Evolutionary conservation across 208 protist species (phyloP).

Genomic region (Leishmania braziliensis): DNA sequence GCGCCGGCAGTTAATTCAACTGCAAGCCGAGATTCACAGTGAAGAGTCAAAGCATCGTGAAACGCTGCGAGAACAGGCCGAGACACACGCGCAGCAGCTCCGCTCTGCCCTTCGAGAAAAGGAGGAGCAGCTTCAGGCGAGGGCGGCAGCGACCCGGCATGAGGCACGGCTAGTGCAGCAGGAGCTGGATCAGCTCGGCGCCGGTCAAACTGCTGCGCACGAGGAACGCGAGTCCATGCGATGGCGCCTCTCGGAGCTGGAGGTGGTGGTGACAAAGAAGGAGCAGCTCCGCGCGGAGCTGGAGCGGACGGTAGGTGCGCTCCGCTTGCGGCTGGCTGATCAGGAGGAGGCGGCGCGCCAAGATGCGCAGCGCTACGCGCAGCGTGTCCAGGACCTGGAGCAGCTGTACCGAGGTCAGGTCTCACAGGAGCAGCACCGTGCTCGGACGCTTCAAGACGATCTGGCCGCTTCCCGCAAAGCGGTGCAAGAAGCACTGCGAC

Average conservation of each 20-base stretch:
- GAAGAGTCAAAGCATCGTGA: slow-evolving; percentile 19
- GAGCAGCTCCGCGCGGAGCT: slow-evolving; percentile 29
- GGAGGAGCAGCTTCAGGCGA: slow-evolving; percentile 42
- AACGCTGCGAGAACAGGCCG: slow-evolving; percentile 17
- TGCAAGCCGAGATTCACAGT: slow-evolving; percentile 26
- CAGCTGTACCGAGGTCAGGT: slow-evolving; percentile 20
- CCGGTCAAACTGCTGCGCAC: slow-evolving; percentile 30
- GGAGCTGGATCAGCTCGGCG: slow-evolving; percentile 15
- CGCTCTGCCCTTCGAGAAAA: slow-evolving; percentile 29
- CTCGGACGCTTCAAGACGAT: slow-evolving; percentile 22
- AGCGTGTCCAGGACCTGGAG: slow-evolving; percentile 32
- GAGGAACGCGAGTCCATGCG: slow-evolving; percentile 29
- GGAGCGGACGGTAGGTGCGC: slow-evolving; percentile 16
- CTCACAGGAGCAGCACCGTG: slow-evolving; percentile 26
- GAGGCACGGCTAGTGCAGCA: slow-evolving; percentile 28
- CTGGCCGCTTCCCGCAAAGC: slow-evolving; percentile 15
- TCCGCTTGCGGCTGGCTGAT: slow-evolving; percentile 19
- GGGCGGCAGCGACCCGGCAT: slow-evolving; percentile 23
- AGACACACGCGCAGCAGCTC: slow-evolving; percentile 26
- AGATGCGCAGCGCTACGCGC: slow-evolving; percentile 27
- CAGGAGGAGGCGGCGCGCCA: slow-evolving; percentile 14
- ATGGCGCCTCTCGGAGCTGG: slow-evolving; percentile 29
- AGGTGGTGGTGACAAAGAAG: slow-evolving; percentile 26
- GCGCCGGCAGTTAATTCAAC: slow-evolving; percentile 31
- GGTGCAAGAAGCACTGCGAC: slow-evolving; percentile 21